Conservation (phyloP, 2,329 filamentous ascomycete species). For the Fusarium buxicola region DNA sequence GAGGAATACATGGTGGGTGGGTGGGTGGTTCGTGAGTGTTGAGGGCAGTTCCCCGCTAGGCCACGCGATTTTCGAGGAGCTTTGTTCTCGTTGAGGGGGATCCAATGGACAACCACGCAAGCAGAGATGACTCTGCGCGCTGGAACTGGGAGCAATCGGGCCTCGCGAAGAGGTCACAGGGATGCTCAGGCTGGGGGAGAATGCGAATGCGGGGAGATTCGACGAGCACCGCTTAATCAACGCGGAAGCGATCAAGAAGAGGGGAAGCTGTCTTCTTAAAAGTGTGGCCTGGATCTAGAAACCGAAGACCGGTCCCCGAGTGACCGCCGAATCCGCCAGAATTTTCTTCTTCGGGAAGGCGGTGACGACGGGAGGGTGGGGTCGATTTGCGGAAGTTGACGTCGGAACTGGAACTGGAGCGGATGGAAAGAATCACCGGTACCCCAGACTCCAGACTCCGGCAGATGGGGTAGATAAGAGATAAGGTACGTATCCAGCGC, state of each 20-base stretch:
- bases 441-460: conserved; percentile 21
- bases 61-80: conserved; percentile 18
- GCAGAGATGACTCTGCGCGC: conserved; percentile 4
- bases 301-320: conserved; percentile 36
- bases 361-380: conserved; percentile 19
- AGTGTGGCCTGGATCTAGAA: conserved; percentile 27
- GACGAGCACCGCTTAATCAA: conserved; percentile 19
- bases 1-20: conserved; percentile 40
- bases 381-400: conserved; percentile 24
- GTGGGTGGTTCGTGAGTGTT: conserved; percentile 34
- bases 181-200: background rate
- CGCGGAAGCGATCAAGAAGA: conserved; percentile 21
- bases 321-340: conserved; percentile 15
- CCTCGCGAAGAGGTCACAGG: conserved; percentile 7
- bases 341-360: conserved; percentile 27
- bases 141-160: conserved; percentile 20
- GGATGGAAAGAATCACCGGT: conserved; percentile 8
- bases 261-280: conserved; percentile 35
- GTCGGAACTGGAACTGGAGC: conserved; percentile 9
- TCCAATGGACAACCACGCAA: background rate
- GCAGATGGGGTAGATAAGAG: background rate
- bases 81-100: background rate
- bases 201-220: conserved; percentile 22
- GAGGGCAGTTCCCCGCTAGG: conserved; percentile 36
- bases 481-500: too few species aligned